phyloP scores from a whole-genome alignment of 805 yeast species.

The Saccharomycopsis sp. region DNA sequence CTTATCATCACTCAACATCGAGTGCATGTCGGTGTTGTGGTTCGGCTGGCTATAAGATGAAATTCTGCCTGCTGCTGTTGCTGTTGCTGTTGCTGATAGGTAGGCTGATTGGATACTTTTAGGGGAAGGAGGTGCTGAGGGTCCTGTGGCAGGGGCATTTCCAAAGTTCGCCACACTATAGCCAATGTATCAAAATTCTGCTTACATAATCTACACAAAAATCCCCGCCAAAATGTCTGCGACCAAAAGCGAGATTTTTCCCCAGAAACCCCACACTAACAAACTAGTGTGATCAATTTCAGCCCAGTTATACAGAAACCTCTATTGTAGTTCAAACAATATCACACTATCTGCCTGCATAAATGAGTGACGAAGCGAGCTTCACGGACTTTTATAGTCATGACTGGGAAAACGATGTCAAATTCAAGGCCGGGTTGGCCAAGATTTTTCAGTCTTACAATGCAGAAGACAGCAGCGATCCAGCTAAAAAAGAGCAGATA shows the following conservation, averaged over 20 bases:
- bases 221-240: too few species aligned
- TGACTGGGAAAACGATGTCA: slow-evolving; percentile 43
- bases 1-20: slow-evolving; percentile 22
- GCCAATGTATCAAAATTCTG: too few species aligned
- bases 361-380: slow-evolving; percentile 29
- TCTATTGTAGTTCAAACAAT: too few species aligned
- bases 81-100: slow-evolving; percentile 20
- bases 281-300: too few species aligned
- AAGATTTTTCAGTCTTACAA: slow-evolving; percentile 38
- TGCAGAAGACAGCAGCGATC: slow-evolving; percentile 27
- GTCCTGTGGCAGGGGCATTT: neutral
- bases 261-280: too few species aligned
- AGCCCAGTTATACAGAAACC: too few species aligned
- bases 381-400: slow-evolving; percentile 39
- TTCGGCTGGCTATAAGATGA: slow-evolving; percentile 44
- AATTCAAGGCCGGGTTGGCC: slow-evolving; percentile 22
- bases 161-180: too few species aligned
- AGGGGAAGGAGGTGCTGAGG: slow-evolving; percentile 18
- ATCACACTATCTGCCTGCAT: too few species aligned
- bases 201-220: too few species aligned
- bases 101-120: slow-evolving; percentile 13
- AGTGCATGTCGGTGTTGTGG: slow-evolving; percentile 42
- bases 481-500: slow-evolving; percentile 42
- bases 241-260: too few species aligned
- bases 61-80: slow-evolving; percentile 30